These are phyloP conservation scores for Torrubiella hemipterigena DNA, from an alignment of 2,329 filamentous ascomycete genomes.

Conservation along the genomic window DNA sequence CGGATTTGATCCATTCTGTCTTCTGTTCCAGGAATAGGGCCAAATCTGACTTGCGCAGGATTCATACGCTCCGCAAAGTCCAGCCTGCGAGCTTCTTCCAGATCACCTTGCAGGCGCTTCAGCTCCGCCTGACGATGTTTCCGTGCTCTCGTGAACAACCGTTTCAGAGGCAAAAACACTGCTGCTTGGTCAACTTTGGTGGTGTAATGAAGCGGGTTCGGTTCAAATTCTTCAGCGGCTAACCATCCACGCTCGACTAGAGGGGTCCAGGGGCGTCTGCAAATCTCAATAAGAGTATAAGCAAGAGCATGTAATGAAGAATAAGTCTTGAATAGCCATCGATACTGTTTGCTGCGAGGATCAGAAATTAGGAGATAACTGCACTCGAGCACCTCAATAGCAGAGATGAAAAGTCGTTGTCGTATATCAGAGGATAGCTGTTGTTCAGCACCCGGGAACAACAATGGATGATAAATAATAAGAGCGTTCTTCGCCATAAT, in stretches of 20 bases:
- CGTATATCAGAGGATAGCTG: constrained; percentile 49
- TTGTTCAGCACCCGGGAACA: constrained; percentile 44
- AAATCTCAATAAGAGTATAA: constrained; percentile 33
- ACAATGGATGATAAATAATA: constrained; percentile 62
- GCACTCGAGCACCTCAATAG: constrained; percentile 63
- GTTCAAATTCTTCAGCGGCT: constrained; percentile 26
- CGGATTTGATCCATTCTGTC: constrained; percentile 30
- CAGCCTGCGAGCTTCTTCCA: constrained; percentile 34
- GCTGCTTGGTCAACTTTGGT: constrained; percentile 32
- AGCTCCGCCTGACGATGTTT: constrained; percentile 40
- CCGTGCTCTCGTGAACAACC: constrained; percentile 39
- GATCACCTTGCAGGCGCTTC: constrained; percentile 32
- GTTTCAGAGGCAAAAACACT: constrained; percentile 41
- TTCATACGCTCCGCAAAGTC: constrained; percentile 36
- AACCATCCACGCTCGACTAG: constrained; percentile 39
- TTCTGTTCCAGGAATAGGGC: constrained; percentile 33
- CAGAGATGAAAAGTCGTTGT: constrained; percentile 58
- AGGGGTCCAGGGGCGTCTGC: constrained; percentile 34
- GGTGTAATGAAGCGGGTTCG: constrained; percentile 28
- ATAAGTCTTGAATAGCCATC: constrained; percentile 39
- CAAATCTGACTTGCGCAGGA: constrained; percentile 31
- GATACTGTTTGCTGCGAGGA: constrained; percentile 28
- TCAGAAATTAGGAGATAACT: constrained; percentile 54
- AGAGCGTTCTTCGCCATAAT: constrained; percentile 71
- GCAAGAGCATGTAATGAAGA: constrained; percentile 39